phyloP scores from a whole-genome alignment of 2,329 filamentous ascomycete species.

The Colletotrichum sp. region DNA sequence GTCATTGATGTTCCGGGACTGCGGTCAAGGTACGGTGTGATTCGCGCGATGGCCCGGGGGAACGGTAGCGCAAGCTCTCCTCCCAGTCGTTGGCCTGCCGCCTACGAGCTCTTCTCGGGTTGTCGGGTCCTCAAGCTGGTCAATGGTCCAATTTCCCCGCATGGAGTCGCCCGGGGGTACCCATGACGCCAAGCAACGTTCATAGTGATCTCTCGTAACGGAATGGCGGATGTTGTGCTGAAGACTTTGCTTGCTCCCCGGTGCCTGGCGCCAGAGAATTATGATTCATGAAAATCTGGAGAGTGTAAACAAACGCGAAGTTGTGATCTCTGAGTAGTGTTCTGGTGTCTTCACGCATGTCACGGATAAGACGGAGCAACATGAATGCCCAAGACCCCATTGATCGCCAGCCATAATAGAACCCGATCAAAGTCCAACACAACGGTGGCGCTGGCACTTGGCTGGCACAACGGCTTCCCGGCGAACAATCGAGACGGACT shows the following conservation, averaged over 20 bases:
- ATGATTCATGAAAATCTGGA: not conserved
- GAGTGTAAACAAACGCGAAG: not conserved
- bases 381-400: not conserved
- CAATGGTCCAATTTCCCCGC: slow-evolving; percentile 8
- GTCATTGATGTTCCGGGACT: slow-evolving; percentile 3
- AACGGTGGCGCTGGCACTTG: not conserved
- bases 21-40: not conserved
- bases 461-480: not conserved
- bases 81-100: not conserved
- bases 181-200: slow-evolving; percentile 1
- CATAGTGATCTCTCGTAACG: not conserved
- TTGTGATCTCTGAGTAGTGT: not conserved
- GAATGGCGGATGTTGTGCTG: not conserved
- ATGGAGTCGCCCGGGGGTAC: not conserved
- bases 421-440: not conserved
- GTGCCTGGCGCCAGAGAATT: not conserved
- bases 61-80: not conserved
- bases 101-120: not conserved
- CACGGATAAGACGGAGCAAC: not conserved
- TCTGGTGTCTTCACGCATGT: not conserved
- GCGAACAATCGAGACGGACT: not conserved
- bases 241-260: not conserved
- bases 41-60: not conserved
- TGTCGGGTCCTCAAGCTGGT: not conserved
- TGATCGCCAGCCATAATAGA: not conserved